Evolutionary conservation across 106 monocot species (phyloP).

Genomic region (Platanthera guangdongensis): DNA sequence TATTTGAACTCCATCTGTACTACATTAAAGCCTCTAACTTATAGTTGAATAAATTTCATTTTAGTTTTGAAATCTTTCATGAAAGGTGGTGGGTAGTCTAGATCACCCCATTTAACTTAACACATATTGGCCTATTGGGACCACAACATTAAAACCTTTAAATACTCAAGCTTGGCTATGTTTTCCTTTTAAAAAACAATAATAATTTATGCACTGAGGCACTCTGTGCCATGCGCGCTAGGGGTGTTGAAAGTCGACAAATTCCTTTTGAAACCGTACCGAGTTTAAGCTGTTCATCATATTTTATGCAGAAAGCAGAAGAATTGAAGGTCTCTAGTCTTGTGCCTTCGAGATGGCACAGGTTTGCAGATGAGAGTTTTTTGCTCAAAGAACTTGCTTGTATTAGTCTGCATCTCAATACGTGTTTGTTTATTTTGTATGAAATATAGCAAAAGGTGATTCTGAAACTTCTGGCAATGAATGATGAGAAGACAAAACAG

Average conservation of each 20-base stretch:
- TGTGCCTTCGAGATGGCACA: not conserved
- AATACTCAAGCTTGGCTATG: too few species aligned
- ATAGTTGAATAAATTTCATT: too few species aligned
- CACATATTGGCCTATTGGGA: too few species aligned
- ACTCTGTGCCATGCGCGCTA: too few species aligned
- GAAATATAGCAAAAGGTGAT: conserved; percentile 41
- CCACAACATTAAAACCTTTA: too few species aligned
- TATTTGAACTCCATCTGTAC: too few species aligned
- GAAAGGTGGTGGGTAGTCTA: too few species aligned
- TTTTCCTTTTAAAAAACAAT: too few species aligned
- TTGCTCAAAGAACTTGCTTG: not conserved
- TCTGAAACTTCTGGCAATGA: conserved; percentile 42
- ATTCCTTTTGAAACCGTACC: not conserved
- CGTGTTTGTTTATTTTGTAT: not conserved
- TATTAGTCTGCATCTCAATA: not conserved
- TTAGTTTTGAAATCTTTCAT: too few species aligned
- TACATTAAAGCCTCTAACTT: too few species aligned
- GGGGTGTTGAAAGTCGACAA: not conserved
- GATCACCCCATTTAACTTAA: too few species aligned
- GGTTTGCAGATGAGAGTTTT: not conserved
- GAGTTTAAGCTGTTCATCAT: not conserved
- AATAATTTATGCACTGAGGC: too few species aligned
- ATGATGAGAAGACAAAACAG: conserved; percentile 49
- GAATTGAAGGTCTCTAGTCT: not conserved
- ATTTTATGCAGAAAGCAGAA: not conserved